A percentile compares a stretch with the other conserved stretches of the same genome.
Evolutionary conservation across 2,329 filamentous ascomycete species (phyloP).

Genomic region (Fusarium drepaniforme): DNA sequence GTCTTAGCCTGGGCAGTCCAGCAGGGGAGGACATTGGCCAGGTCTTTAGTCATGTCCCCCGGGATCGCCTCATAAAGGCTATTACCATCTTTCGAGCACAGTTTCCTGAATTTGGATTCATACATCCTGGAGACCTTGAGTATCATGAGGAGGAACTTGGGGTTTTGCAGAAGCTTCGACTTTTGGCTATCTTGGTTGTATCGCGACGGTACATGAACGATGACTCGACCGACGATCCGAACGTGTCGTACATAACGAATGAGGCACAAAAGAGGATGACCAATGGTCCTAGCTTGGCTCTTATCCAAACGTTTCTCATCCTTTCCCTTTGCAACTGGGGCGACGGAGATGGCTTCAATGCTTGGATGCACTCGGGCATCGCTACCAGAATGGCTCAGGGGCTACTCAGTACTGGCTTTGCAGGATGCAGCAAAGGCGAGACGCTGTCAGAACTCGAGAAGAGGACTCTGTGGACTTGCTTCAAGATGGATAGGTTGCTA

Average conservation of each 20-base stretch:
- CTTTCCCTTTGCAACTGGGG: conserved; percentile 41
- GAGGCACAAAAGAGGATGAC: conserved; percentile 34
- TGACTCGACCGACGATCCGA: fast-evolving
- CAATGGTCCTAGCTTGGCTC: conserved; percentile 20
- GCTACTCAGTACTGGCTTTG: conserved; percentile 32
- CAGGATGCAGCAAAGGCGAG: conserved; percentile 22
- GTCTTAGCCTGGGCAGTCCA: neutral
- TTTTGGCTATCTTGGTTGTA: conserved; percentile 29
- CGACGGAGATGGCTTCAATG: conserved; percentile 42
- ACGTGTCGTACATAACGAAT: conserved; percentile 4
- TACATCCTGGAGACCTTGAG: conserved; percentile 41
- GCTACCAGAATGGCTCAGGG: conserved; percentile 43
- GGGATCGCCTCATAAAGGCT: conserved; percentile 17
- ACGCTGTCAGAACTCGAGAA: conserved; percentile 38
- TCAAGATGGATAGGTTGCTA: conserved; percentile 39
- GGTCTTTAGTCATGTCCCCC: conserved; percentile 10
- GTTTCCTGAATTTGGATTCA: conserved; percentile 41
- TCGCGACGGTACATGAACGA: conserved; percentile 26
- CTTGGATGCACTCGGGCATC: conserved; percentile 44
- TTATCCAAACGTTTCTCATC: conserved; percentile 39
- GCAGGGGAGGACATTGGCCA: conserved; percentile 1
- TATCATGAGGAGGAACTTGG: conserved; percentile 21
- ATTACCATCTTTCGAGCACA: conserved; percentile 34
- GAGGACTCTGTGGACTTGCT: conserved; percentile 40
- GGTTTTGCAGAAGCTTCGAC: conserved; percentile 24